Evolutionary conservation across 371 early-diverging fungal species (phyloP).

Genomic region (Mortierella sp.): DNA sequence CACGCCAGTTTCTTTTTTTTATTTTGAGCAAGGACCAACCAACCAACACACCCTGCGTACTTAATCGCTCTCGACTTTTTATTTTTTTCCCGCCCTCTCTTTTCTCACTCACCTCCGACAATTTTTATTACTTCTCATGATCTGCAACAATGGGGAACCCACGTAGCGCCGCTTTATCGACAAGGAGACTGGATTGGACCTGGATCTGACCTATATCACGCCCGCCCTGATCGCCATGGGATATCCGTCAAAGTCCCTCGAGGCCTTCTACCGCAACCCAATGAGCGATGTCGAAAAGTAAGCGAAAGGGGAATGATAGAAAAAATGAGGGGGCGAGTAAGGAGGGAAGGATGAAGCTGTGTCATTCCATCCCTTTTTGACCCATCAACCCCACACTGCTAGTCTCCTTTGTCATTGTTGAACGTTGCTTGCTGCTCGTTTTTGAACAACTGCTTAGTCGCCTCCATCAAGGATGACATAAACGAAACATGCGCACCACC

Average conservation of each 20-base stretch:
- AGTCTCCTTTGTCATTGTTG: background rate
- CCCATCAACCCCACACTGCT: background rate
- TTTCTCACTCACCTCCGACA: too few species aligned
- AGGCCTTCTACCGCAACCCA: conserved; percentile 76
- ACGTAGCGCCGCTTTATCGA: conserved; percentile 63
- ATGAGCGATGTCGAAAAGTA: conserved; percentile 72
- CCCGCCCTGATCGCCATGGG: conserved; percentile 79
- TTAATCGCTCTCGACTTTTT: background rate
- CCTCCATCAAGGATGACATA: background rate
- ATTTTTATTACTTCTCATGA: background rate
- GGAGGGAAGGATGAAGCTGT: background rate
- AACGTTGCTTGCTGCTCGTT: conserved; percentile 9
- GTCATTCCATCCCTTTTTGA: background rate
- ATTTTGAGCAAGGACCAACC: background rate
- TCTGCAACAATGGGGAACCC: background rate
- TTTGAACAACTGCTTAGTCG: background rate
- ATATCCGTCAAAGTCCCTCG: conserved; percentile 73
- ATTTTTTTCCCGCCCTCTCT: background rate
- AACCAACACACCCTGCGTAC: too few species aligned
- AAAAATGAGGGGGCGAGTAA: background rate
- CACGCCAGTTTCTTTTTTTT: background rate
- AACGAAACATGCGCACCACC: conserved; percentile 2
- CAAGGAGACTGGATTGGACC: conserved; percentile 62
- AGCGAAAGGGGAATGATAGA: conserved; percentile 2
- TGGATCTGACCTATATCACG: conserved; percentile 80